A percentile compares a stretch with the other conserved stretches of the same genome.
Conservation (phyloP, 345 rosid species). For the Raphanus sativus region DNA sequence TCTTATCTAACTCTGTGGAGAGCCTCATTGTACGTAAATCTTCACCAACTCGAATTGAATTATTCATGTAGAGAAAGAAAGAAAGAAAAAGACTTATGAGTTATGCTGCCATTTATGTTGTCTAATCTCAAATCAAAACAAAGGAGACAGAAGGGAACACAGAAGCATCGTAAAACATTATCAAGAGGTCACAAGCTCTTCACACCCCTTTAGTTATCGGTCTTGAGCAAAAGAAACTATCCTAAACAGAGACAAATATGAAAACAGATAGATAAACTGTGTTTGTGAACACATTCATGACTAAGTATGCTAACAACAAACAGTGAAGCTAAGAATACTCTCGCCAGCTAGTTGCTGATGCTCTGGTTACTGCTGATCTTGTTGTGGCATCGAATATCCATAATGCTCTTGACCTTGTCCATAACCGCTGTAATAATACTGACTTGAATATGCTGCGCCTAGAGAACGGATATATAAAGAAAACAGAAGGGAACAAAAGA, state of each 20-base stretch:
- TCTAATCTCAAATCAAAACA: neutral
- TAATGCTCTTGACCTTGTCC: no score
- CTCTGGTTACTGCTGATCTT: no score
- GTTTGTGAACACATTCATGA: neutral
- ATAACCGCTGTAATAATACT: no score
- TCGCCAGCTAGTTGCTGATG: no score
- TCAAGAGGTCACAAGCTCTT: conserved; percentile 9
- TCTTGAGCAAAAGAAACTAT: conserved; percentile 1
- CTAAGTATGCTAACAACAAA: conserved; percentile 19
- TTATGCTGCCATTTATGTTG: neutral
- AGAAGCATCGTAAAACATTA: conserved; percentile 12
- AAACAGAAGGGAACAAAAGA: no score
- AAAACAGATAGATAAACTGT: conserved; percentile 11
- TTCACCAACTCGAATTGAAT: neutral
- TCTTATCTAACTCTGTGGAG: neutral
- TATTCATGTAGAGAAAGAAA: neutral
- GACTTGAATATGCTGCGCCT: no score
- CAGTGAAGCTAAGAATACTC: neutral
- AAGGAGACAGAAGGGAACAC: neutral
- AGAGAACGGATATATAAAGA: no score
- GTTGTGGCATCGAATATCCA: no score
- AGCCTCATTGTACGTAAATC: neutral
- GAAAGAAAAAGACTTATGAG: neutral
- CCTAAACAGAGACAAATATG: neutral
- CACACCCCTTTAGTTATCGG: conserved; percentile 7